A percentile compares a stretch with the other conserved stretches of the same genome.
These are phyloP conservation scores for Chytriomyces confervae DNA, from an alignment of 192 early-diverging fungal genomes.

Conservation along the genomic window DNA sequence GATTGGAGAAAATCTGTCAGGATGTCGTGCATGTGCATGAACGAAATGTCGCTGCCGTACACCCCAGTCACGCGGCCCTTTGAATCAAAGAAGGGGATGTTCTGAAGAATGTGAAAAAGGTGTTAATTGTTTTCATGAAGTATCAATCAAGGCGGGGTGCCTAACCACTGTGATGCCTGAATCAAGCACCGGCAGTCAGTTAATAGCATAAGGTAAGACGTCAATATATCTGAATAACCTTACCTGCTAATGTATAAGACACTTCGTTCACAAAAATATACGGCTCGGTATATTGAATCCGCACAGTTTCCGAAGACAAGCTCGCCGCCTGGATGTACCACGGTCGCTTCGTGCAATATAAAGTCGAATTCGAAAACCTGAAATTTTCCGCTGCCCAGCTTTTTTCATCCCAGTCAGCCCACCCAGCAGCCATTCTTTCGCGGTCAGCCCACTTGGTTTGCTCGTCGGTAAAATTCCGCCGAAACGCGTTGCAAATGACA, in stretches of 20 bases:
- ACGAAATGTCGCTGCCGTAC: background rate
- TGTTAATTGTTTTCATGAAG: no score
- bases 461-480: background rate
- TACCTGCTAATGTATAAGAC: background rate
- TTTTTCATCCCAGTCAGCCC: no score
- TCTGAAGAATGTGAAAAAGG: background rate
- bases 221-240: no score
- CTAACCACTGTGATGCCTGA: background rate
- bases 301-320: background rate
- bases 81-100: slow-evolving; percentile 8
- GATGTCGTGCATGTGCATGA: background rate
- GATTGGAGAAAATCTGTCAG: background rate
- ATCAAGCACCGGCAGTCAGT: background rate
- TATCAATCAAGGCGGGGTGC: background rate
- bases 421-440: no score
- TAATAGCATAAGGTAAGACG: background rate
- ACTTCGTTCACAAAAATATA: background rate
- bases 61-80: background rate
- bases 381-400: background rate
- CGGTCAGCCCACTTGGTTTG: no score
- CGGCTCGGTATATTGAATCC: background rate
- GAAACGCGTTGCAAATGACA: background rate
- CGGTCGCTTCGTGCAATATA: background rate
- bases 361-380: background rate
- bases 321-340: background rate